These are phyloP conservation scores for Rhizophagus prolifer DNA, from an alignment of 192 early-diverging fungal species.

Conservation along the genomic window DNA sequence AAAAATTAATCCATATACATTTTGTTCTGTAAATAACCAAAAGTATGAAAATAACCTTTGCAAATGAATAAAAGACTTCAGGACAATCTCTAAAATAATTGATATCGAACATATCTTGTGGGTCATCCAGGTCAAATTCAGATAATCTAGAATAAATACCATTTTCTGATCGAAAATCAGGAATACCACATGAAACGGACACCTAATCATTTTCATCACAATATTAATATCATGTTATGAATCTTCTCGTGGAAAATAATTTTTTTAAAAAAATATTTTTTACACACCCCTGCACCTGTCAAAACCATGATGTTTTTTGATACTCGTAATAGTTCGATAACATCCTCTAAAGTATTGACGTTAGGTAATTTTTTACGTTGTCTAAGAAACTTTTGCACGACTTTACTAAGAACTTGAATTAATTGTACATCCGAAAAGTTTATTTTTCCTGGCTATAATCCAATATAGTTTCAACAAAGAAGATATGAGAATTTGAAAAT, in stretches of 20 bases:
- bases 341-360: conserved; percentile 65
- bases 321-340: conserved; percentile 54
- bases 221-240: conserved; percentile 1
- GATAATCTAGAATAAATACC: conserved; percentile 90
- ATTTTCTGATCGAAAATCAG: conserved; percentile 91
- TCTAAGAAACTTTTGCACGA: conserved; percentile 56
- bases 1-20: too few relatives aligned
- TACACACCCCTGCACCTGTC: conserved; percentile 79
- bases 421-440: conserved; percentile 58
- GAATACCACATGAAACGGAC: conserved; percentile 95
- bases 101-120: conserved; percentile 95
- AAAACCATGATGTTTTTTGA: conserved; percentile 83
- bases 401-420: conserved; percentile 55
- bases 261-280: not conserved
- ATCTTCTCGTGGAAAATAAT: not conserved
- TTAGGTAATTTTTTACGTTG: conserved; percentile 51
- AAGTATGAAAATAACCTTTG: conserved; percentile 46
- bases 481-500: conserved; percentile 10
- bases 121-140: conserved; percentile 89
- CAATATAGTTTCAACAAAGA: too few relatives aligned
- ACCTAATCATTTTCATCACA: conserved; percentile 38
- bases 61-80: conserved; percentile 95
- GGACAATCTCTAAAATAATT: conserved; percentile 85
- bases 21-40: not conserved
- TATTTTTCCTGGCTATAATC: conserved; percentile 39